Evolutionary conservation across 495 filamentous ascomycete species (phyloP).

Genomic region (Alectoria sarmentosa): DNA sequence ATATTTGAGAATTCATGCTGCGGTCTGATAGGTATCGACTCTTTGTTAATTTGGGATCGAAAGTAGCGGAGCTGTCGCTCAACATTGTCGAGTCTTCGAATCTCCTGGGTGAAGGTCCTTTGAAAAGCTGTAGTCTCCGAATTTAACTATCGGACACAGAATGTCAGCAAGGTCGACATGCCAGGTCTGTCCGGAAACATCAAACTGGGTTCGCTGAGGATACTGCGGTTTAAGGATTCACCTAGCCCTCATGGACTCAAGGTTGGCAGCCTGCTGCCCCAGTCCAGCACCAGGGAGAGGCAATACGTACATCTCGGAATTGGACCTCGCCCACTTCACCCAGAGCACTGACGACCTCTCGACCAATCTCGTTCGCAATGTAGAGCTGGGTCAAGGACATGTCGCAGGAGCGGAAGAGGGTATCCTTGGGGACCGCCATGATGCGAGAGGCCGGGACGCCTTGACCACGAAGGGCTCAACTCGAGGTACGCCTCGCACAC

Average conservation of each 20-base stretch:
- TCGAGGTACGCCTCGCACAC: neutral
- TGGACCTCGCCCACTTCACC: conserved; percentile 93
- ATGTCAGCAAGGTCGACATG: conserved; percentile 6
- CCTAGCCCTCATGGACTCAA: neutral
- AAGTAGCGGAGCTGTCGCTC: conserved; percentile 96
- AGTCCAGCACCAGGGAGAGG: neutral
- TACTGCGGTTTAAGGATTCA: neutral
- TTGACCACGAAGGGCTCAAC: conserved; percentile 3
- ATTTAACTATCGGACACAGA: conserved; percentile 61
- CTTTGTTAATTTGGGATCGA: conserved; percentile 89
- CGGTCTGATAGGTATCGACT: conserved; percentile 70
- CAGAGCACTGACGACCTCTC: conserved; percentile 93
- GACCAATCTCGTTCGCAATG: conserved; percentile 95
- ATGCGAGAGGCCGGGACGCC: neutral
- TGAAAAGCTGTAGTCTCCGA: conserved; percentile 89
- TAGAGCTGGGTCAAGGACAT: conserved; percentile 99
- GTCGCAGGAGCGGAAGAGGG: conserved; percentile 98
- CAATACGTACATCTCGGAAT: conserved; percentile 81
- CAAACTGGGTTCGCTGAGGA: neutral
- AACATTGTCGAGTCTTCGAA: conserved; percentile 93
- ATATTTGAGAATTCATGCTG: conserved; percentile 80
- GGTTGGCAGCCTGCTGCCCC: conserved; percentile 10
- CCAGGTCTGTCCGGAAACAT: neutral
- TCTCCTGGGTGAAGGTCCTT: conserved; percentile 94
- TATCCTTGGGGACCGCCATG: conserved; percentile 62